Percentiles rank a stretch among this genome's conserved stretches.
Evolutionary conservation across 2,329 filamentous ascomycete species (phyloP).

Genomic region (Aspergillus ibericus): DNA sequence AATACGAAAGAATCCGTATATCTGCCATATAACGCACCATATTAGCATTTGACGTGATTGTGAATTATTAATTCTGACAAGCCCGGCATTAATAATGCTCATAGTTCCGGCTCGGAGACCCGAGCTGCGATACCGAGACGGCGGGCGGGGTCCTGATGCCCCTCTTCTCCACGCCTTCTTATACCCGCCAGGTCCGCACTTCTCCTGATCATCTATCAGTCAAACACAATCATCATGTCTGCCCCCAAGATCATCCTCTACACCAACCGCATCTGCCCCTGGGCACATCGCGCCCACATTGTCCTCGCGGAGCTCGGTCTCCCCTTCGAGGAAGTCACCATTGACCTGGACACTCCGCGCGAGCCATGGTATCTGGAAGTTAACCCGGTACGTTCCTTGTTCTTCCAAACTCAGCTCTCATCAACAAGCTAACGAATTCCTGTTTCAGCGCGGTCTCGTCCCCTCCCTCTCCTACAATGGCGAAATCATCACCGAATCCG

Average conservation of each 20-base stretch:
- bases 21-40: too few species aligned
- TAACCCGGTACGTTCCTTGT: constrained; percentile 58
- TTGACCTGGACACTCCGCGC: constrained; percentile 69
- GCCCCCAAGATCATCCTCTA: constrained; percentile 63
- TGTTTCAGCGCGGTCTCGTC: constrained; percentile 64
- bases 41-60: too few species aligned
- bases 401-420: not conserved
- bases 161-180: constrained; percentile 7
- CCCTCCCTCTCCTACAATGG: constrained; percentile 68
- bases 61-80: not conserved
- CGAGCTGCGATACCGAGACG: too few species aligned
- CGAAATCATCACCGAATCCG: constrained; percentile 72
- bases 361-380: constrained; percentile 72
- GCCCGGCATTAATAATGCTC: not conserved
- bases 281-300: constrained; percentile 75
- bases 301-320: constrained; percentile 66
- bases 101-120: too few species aligned
- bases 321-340: constrained; percentile 68
- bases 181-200: not conserved
- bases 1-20: too few species aligned
- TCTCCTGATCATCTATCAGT: not conserved
- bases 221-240: constrained; percentile 26
- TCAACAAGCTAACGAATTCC: not conserved
- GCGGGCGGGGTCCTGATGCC: not conserved
- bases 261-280: constrained; percentile 69